Base-by-base conservation (phyloP, 1,284 basidiomycete species). In the Ustilago curta region DNA sequence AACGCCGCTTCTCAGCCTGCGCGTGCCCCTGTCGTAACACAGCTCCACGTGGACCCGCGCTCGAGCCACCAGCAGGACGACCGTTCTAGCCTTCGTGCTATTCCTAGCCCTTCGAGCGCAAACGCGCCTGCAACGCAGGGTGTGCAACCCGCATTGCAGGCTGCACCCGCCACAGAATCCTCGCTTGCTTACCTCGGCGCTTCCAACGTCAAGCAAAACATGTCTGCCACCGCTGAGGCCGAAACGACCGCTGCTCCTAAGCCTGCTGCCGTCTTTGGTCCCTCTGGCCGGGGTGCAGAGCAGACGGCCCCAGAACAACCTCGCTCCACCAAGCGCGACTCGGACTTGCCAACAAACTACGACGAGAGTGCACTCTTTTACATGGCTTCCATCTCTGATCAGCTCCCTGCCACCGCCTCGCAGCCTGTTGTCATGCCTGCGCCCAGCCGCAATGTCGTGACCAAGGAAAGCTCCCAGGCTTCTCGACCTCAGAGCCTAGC, bases 281-380 rank as follows among this genome's bases (percentile, higher is more conserved):
- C 73, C 6, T 76, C 73, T 21, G 73, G 73, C 19, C 59, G 73
- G 14, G 73, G 68, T 19, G 68, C 68, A 27, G 68, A 76, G 49
- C 66, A 70, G 39, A 57, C 32, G 9, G 31, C 29, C n/a, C 0
- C 50, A 7, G 66, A 73, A 14, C 59, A 61, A 54, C 49, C 59
- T 19, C 59, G 62, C 31, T 59, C 55, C 18, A 57, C 56, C 31
- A 73, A 60, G 57, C 60, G 65, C 31, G 61, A 65, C 48, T 69
- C 66, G 4, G 65, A 68, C 29, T n/a, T 69, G 48, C 49, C 72
- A 8, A 58, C 55, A 52, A 70, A 66, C 27, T 82, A 80, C 63
- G 80, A 82, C 62, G 80, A 82, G 51, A 77, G 79, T 16, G 80
- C 80, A 7, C 70, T 82, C 23, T 82, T 76, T 66, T 82, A 73